Conservation (phyloP, 2,329 filamentous ascomycete genomes). For the Claviceps citrina region DNA sequence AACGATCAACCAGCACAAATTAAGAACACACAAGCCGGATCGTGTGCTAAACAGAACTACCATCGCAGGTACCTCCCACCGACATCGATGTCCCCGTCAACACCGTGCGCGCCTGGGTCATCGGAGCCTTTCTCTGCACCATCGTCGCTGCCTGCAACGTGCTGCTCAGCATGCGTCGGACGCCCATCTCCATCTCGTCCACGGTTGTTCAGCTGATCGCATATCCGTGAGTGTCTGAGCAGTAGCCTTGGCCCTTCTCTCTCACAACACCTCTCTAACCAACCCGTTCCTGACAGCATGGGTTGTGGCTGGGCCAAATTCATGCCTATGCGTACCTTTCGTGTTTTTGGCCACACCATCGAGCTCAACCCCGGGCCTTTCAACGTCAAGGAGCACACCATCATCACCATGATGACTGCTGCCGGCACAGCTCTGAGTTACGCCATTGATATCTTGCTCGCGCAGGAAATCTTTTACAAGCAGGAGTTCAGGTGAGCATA, state of each 20-base stretch:
- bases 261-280: not conserved
- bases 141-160: conserved; percentile 42
- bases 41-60: not conserved
- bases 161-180: conserved; percentile 33
- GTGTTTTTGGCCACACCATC: conserved; percentile 17
- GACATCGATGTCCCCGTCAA: conserved; percentile 38
- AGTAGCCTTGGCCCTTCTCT: not conserved
- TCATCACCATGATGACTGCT: conserved; percentile 32
- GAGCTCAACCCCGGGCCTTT: conserved; percentile 26
- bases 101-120: conserved; percentile 44
- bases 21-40: not conserved
- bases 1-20: too few species aligned
- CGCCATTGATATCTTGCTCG: conserved; percentile 26
- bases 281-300: too few species aligned
- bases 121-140: conserved; percentile 42
- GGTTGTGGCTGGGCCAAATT: conserved; percentile 19
- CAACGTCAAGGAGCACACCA: conserved; percentile 33
- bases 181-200: conserved; percentile 35
- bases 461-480: conserved; percentile 32
- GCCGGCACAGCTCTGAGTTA: conserved; percentile 21
- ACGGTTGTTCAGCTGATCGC: conserved; percentile 40
- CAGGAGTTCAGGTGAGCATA: conserved; percentile 29
- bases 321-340: conserved; percentile 18
- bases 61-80: conserved; percentile 20
- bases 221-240: conserved; percentile 25